Evolutionary conservation across 2,329 filamentous ascomycete species (phyloP), one percentile per base, ranked within the genome.

Genomic region (Exophiala viscosa): DNA sequence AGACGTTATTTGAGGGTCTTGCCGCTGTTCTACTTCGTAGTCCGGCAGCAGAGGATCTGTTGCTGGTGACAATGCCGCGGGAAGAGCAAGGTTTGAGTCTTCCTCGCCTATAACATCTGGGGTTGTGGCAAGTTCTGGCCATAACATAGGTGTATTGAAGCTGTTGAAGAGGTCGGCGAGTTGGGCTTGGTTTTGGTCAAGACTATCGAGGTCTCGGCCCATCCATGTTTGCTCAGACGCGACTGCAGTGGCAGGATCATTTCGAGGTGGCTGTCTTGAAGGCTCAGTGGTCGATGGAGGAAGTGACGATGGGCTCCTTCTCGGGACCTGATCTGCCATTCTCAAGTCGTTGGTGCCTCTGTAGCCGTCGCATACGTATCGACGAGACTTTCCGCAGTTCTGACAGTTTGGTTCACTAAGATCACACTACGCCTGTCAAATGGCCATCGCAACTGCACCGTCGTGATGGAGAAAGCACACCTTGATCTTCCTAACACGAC

Each of bases 401-500:
- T 31, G 9, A 20, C 47, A 50, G 2, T 20, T 44, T 18, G 47
- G 47, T 35, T 41, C 36, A 31, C 28, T 38, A 3, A 34, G 36
- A 50, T 50, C 47, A 20, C 47, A 50, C 47, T 50, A 5, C 5
- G 11, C 10, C 17, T 6, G 17, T 48, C 4, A 48, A 35, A 13
- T 20, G n/a, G 17, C 31, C 14, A 2, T 36, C 34, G 34, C 11
- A 36, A 9, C n/a, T 17, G 14, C 36, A 28, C 2, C 3, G 8
- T 17, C 2, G 9, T n/a, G 9, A 17, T 17, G 18, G 35, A 28
- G 9, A 2, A 31, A 13, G 38, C 47, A 14, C 9, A 50, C 47
- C 31, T 50, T 50, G 47, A 50, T 50, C 40, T 50, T 50, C 15
- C 47, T 39, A 34, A 8, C 23, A 31, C 36, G 36, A 28, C 47